Base-by-base conservation (phyloP, 73 alveolate species). In the Tetrahymena elliotti region DNA sequence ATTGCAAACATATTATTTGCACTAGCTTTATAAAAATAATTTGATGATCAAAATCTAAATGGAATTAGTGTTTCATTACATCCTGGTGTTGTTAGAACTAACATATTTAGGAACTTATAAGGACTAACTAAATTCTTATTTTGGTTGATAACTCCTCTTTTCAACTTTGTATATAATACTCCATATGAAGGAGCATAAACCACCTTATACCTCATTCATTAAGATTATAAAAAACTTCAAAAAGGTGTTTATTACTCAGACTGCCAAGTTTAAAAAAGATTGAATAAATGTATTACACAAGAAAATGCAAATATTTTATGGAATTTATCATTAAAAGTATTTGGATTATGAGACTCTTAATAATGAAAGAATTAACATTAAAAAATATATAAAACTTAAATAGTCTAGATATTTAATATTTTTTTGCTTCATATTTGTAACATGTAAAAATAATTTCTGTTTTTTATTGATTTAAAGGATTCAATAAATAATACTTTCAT, bases 51-150 rank as follows among this genome's bases (percentile, higher is more conserved):
- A 16, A 83, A 53, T n/a, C 68, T 83, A 38, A 22, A 41, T 6
- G 38, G 92, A 9, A 36, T 39, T 33, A 83, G 94, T 31, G 53
- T 53, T 84, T 84, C 94, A 27, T 37, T 94, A 9, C 96, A 94
- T 94, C 96, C 96, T 40, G 96, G 96, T 1, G 52, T 94, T 7
- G 94, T 82, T 8, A 37, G 94, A 83, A 40, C 96, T 22, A 33
- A 83, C 16, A 31, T 83, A 38, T 53, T 82, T 83, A 34, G 93
- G 38, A 10, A 83, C 9, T 83, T 47, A 39, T 47, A 84, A 0
- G 54, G 84, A 34, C 84, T 40, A 82, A 34, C 68, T 53, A 94
- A 94, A 38, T 22, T 83, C 47, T 83, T 94, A 9, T 37, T 94
- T 84, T n/a, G 24, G 40, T 20, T 94, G 24, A 38, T 92, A 15